A percentile compares a stretch with the other conserved stretches of the same genome.
phyloP scores from a whole-genome alignment of 495 filamentous ascomycete genomes.

The Bombardia bombarda region DNA sequence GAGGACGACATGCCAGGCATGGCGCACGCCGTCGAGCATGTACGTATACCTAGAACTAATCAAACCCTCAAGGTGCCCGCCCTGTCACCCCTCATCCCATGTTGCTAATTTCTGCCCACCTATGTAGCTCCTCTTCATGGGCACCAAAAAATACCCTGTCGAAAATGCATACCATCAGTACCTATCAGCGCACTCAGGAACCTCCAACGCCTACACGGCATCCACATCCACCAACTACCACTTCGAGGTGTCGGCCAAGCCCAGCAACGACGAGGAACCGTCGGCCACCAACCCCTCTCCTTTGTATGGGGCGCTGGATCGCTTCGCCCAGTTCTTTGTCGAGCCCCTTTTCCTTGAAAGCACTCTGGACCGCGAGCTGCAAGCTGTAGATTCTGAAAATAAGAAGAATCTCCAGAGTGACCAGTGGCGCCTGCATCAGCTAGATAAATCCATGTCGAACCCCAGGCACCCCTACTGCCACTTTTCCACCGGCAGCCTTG shows the following conservation, averaged over 20 bases:
- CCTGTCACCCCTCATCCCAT: neutral
- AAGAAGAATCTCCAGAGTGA: conserved; percentile 99
- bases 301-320: conserved; percentile 82
- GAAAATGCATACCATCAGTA: conserved; percentile 97
- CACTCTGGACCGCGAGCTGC: conserved; percentile 85
- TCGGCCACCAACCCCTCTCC: conserved; percentile 56
- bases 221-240: conserved; percentile 95
- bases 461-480: conserved; percentile 88
- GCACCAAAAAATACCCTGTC: conserved; percentile 92
- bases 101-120: conserved; percentile 5
- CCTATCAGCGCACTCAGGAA: conserved; percentile 77
- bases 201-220: conserved; percentile 92
- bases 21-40: conserved; percentile 78
- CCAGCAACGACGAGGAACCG: conserved; percentile 44
- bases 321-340: conserved; percentile 98
- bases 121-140: conserved; percentile 88
- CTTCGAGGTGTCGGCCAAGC: conserved; percentile 83
- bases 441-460: conserved; percentile 87
- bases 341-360: conserved; percentile 82
- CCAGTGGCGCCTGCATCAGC: conserved; percentile 83
- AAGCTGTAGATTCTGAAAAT: conserved; percentile 95
- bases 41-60: conserved; percentile 28
- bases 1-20: conserved; percentile 85
- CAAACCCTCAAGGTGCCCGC: neutral
- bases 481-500: conserved; percentile 90